Evolutionary conservation across 75 land plant species (phyloP).

Genomic region (Gnetum montanum): DNA sequence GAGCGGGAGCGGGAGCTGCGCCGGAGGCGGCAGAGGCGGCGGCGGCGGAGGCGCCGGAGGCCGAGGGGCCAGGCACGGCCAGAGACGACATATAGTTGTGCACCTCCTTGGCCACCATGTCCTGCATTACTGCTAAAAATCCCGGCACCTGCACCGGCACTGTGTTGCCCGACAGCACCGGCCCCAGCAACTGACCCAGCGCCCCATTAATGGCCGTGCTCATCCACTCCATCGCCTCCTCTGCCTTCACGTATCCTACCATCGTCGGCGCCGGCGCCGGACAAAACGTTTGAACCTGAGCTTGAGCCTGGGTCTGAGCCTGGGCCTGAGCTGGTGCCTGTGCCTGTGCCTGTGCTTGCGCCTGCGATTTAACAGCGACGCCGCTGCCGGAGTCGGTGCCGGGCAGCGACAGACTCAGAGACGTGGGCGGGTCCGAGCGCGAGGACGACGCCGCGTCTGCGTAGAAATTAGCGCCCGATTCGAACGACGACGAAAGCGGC

Average conservation of each 20-base stretch:
- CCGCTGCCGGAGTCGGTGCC: constrained; percentile 16
- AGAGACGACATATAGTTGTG: constrained; percentile 20
- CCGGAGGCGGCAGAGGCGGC: not conserved
- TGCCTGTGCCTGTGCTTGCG: no score
- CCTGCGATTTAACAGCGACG: no score
- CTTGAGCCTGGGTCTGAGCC: no score
- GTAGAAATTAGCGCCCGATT: not conserved
- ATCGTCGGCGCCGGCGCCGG: no score
- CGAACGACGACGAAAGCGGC: not conserved
- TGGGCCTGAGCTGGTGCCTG: no score
- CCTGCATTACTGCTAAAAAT: constrained; percentile 24
- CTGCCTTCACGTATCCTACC: constrained; percentile 12
- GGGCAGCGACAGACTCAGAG: constrained; percentile 40
- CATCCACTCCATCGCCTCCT: constrained; percentile 22
- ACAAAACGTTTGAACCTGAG: no score
- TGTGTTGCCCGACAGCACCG: not conserved
- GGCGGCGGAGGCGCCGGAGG: not conserved
- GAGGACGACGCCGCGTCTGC: constrained; percentile 3
- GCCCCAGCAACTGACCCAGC: constrained; percentile 8
- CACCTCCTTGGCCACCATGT: constrained; percentile 37
- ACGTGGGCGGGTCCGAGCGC: constrained; percentile 24
- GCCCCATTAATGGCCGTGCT: constrained; percentile 15
- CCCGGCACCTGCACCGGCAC: constrained; percentile 3
- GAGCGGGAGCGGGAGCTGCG: no score
- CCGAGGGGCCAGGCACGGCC: not conserved